Evolutionary conservation across 108 stramenopile genomes (phyloP), one percentile per base, ranked within the genome.

Genomic region (Pseudonitzschia pungens): DNA sequence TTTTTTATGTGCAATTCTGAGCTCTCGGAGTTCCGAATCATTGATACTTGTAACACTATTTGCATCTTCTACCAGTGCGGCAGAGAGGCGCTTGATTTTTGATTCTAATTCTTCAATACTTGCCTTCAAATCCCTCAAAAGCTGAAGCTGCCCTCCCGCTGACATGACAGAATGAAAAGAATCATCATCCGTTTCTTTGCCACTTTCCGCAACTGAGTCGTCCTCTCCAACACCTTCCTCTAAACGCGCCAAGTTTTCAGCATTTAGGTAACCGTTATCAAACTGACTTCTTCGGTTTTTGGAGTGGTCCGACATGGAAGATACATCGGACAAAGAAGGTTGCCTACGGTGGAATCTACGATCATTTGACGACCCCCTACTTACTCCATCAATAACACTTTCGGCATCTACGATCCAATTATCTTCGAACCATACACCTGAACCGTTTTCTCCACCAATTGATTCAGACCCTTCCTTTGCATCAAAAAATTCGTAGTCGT

Each of bases 141-240:
- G 65, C 66, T 80, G 51, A 12, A 24, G 20, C 68, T 81, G 80
- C 29, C 83, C 85, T 31, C 75, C 74, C 22, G 82, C 42, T 18
- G 84, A 84, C 50, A 86, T 77, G 1, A 81, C 85, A 22, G 85
- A 86, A 74, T 87, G 84, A 75, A 90, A 90, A 6, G 84, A 86
- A 31, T 83, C 84, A 22, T 79, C 81, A 70, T 83, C 84, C 20
- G 45, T 72, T 31, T 81, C 81, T 14, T 57, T 66, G 21, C 41
- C 76, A 66, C 77, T 80, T 22, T 73, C 78, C 29, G 26, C 79
- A 18, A 71, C 41, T 27, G 71, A 72, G 68, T 74, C 68, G 16
- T 79, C 77, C 29, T 72, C 86, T 50, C 81, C 84, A 32, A 65
- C 60, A 8, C 53, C 57, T 52, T 86, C 83, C 28, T 85, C 86